phyloP scores from a whole-genome alignment of 495 filamentous ascomycete species.

The Xanthoparmelia taractica region DNA sequence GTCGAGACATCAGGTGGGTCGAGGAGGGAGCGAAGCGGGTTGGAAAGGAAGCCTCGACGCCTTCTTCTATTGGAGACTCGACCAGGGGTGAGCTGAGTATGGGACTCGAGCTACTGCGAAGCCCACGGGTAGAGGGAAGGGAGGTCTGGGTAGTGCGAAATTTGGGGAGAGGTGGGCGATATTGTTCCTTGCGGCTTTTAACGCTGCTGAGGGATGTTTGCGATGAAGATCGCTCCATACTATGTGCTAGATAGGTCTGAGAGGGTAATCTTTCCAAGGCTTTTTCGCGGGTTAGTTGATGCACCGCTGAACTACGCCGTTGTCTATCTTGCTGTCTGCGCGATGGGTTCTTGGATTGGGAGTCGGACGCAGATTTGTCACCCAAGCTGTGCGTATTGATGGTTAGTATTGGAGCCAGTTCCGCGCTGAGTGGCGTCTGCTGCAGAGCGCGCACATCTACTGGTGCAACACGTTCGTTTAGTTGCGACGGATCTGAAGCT shows the following conservation, averaged over 20 bases:
- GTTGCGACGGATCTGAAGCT: conserved; percentile 24
- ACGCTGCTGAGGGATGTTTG: conserved; percentile 26
- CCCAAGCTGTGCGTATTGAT: conserved; percentile 5
- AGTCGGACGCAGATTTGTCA: neutral
- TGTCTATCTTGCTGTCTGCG: neutral
- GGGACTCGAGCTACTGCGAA: conserved; percentile 39
- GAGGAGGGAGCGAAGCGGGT: conserved; percentile 18
- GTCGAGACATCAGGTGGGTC: conserved; percentile 19
- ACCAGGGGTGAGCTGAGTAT: conserved; percentile 35
- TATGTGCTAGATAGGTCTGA: conserved; percentile 10
- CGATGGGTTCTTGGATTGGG: conserved; percentile 14
- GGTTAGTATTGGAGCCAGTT: conserved; percentile 29
- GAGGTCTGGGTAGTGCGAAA: conserved; percentile 16
- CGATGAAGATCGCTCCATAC: conserved; percentile 24
- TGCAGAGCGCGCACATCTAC: conserved; percentile 60
- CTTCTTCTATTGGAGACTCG: conserved; percentile 38
- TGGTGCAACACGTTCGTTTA: conserved; percentile 48
- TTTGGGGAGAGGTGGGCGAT: conserved; percentile 16
- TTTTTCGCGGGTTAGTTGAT: conserved; percentile 6
- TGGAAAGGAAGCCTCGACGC: conserved; percentile 23
- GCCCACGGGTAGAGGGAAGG: neutral
- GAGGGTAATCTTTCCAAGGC: conserved; percentile 7
- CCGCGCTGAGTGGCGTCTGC: conserved; percentile 54
- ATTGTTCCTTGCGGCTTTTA: conserved; percentile 13
- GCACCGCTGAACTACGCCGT: neutral